Evolutionary conservation across 2,329 filamentous ascomycete species (phyloP).

Genomic region (Ophiostoma quercus): DNA sequence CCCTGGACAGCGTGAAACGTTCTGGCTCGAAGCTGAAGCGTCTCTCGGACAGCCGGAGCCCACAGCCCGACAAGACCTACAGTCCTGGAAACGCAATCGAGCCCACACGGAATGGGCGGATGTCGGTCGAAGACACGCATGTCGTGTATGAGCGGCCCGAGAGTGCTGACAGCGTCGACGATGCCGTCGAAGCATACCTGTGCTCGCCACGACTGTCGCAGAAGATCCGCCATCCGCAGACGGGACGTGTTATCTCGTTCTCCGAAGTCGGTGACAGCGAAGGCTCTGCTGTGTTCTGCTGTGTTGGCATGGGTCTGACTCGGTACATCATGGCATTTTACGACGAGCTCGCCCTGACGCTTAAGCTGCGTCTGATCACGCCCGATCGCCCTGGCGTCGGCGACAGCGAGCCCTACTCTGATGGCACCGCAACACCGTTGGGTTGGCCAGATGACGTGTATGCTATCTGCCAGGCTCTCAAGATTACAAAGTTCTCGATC

Average conservation of each 20-base stretch:
- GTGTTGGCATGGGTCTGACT: conserved; percentile 95
- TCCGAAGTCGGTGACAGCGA: conserved; percentile 93
- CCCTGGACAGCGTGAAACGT: conserved; percentile 46
- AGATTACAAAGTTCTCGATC: conserved; percentile 93
- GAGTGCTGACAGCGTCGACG: conserved; percentile 81
- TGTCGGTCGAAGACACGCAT: conserved; percentile 23
- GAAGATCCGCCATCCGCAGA: conserved; percentile 79
- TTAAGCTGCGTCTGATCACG: conserved; percentile 86
- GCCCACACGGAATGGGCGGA: conserved; percentile 34
- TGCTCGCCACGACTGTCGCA: conserved; percentile 79
- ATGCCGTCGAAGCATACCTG: conserved; percentile 80
- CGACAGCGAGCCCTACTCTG: conserved; percentile 78
- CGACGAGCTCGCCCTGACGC: conserved; percentile 82
- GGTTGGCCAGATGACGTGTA: conserved; percentile 94
- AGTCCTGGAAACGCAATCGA: conserved; percentile 28
- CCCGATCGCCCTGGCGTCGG: conserved; percentile 91
- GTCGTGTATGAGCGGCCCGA: conserved; percentile 62
- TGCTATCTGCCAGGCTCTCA: conserved; percentile 84
- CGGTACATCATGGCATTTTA: conserved; percentile 96
- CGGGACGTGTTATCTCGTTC: conserved; percentile 84
- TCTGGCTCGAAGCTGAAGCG: conserved; percentile 56
- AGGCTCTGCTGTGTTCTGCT: conserved; percentile 90
- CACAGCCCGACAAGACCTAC: conserved; percentile 40
- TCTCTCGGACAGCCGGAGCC: conserved; percentile 43
- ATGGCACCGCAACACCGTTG: conserved; percentile 77